A percentile compares a stretch with the other conserved stretches of the same genome.
Conservation (phyloP, 371 early-diverging fungal species). For the Mortierella sp. region DNA sequence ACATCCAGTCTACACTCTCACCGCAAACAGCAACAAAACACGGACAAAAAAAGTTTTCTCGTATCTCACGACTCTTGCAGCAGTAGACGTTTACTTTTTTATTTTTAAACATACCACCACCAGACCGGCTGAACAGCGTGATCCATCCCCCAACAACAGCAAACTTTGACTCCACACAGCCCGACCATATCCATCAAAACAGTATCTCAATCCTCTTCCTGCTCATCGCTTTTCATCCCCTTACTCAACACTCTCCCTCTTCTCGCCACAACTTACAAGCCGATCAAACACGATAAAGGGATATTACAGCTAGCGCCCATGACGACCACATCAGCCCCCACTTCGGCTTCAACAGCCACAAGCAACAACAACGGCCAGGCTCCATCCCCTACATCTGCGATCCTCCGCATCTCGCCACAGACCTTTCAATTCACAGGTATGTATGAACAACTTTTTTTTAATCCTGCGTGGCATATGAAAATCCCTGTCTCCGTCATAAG, state of each 20-base stretch:
- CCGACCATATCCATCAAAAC: not conserved
- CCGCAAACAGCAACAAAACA: not conserved
- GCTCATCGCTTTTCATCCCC: not conserved
- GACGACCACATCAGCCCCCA: not conserved
- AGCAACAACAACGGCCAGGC: not conserved
- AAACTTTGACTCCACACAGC: not conserved
- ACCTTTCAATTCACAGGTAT: constrained; percentile 58
- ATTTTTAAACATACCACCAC: constrained; percentile 4
- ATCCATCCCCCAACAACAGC: constrained; percentile 3
- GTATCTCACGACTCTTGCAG: not conserved
- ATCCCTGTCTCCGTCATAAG: not conserved
- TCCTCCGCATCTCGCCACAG: constrained; percentile 56
- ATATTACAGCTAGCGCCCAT: not conserved
- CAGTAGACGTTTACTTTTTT: not conserved
- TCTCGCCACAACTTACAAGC: not conserved
- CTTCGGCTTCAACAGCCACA: not conserved
- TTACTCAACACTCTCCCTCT: not conserved
- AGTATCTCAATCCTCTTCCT: constrained; percentile 9
- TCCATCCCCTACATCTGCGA: not conserved
- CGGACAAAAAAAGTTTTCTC: not conserved
- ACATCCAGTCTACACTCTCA: not conserved
- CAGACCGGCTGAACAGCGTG: not conserved
- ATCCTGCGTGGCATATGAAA: not conserved
- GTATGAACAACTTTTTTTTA: not conserved
- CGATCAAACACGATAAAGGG: not conserved